Evolutionary conservation across 352 stramenopile genomes (phyloP).

Genomic region (Phytopythium cucurbitacearum): DNA sequence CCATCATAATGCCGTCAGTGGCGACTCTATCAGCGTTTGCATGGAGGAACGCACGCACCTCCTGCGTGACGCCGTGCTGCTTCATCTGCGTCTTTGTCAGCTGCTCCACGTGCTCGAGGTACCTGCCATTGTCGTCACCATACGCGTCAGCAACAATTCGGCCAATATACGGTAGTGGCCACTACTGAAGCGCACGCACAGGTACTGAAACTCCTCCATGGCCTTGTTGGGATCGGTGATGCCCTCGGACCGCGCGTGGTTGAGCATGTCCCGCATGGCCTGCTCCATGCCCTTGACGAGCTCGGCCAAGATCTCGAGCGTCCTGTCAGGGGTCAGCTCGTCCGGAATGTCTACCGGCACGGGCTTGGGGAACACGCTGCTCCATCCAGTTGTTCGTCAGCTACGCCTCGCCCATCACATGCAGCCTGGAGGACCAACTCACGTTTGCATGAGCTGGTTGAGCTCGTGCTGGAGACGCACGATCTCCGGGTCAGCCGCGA

Average conservation of each 20-base stretch:
- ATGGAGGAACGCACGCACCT: constrained; percentile 23
- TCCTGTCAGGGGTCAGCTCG: constrained; percentile 64
- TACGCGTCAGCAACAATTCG: neutral
- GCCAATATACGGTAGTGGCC: neutral
- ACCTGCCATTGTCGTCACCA: constrained; percentile 8
- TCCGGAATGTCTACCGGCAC: constrained; percentile 56
- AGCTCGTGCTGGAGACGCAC: constrained; percentile 59
- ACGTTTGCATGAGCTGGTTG: constrained; percentile 65
- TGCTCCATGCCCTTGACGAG: constrained; percentile 74
- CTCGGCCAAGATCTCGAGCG: constrained; percentile 53
- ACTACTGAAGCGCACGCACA: constrained; percentile 21
- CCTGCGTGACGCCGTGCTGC: constrained; percentile 46
- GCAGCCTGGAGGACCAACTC: constrained; percentile 4
- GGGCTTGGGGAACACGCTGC: constrained; percentile 55
- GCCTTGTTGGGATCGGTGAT: constrained; percentile 65
- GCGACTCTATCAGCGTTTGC: neutral
- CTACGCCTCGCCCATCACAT: neutral
- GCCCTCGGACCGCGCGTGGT: constrained; percentile 57
- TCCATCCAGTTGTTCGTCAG: constrained; percentile 1
- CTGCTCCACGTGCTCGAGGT: constrained; percentile 71
- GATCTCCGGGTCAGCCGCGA: constrained; percentile 53
- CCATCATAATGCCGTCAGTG: neutral
- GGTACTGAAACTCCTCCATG: constrained; percentile 74
- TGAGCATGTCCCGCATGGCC: constrained; percentile 76
- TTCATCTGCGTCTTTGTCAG: constrained; percentile 68